Evolutionary conservation across 2,329 filamentous ascomycete species (phyloP), one percentile per base, ranked within the genome.

Genomic region (Alternaria longipes): DNA sequence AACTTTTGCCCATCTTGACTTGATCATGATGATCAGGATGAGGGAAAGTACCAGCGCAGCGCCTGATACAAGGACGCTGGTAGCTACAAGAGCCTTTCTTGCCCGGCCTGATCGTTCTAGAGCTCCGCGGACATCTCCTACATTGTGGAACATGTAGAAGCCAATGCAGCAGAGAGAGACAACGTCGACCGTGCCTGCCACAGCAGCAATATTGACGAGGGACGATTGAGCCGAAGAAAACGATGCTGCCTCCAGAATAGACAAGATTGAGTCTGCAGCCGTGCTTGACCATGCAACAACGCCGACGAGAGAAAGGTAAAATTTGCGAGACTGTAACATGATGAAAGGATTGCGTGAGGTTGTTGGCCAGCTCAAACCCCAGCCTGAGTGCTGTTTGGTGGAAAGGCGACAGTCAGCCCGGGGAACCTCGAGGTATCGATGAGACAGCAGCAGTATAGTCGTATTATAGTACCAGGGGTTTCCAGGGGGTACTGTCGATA

Each of bases 241-340:
- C n/a, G 77, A 74, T 8, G 68, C 64, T 4, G 78, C 71, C 44
- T 80, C 74, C 20, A 81, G 60, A n/a, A 80, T 71, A 12, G 74
- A 68, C 40, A 80, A 64, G 30, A 77, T 65, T n/a, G 76, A 66
- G 36, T 77, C 71, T n/a, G 72, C 71, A 51, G 76, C 68, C 46
- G 74, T 80, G 59, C 75, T 70, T 41, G 75, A 72, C 62, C 74
- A 73, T 30, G 78, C 72, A 24, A 76, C 58, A 40, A 70, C 67
- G 18, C 78, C 74, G 8, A 80, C 57, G 49, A 77, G 64, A 42
- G 72, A 77, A 55, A 75, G 63, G 57, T 69, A 77, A 46, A 69
- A 65, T 58, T 70, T 73, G 54, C 71, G 72, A 67, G 73, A 73
- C 59, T 65, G 60, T 44, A 66, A 55, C 70, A 72, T 72, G 56